Conservation (phyloP, 495 filamentous ascomycete genomes). For the Penicillium egyptiacum region DNA sequence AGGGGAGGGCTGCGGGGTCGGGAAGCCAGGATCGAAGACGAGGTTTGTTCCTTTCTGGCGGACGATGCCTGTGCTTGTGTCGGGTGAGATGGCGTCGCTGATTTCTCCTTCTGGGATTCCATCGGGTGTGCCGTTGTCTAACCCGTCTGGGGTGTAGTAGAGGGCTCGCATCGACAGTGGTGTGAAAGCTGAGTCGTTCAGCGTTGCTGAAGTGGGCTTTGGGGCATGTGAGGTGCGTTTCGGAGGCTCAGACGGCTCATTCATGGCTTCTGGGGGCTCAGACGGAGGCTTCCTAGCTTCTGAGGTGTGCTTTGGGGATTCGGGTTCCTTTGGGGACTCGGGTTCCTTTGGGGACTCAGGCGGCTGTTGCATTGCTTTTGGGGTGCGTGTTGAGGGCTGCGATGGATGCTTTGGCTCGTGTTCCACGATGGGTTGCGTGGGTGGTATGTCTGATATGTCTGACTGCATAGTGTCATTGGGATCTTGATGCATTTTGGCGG, state of each 20-base stretch:
- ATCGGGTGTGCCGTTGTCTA: conserved; percentile 8
- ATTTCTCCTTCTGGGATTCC: conserved; percentile 8
- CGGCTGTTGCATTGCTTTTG: background rate
- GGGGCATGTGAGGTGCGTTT: conserved; percentile 5
- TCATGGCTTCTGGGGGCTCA: background rate
- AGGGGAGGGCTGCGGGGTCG: conserved; percentile 39
- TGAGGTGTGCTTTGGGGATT: background rate
- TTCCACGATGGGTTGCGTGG: conserved; percentile 6
- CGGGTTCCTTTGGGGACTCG: background rate
- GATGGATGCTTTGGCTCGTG: background rate
- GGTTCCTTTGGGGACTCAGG: background rate
- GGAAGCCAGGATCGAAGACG: conserved; percentile 37
- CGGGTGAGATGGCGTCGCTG: background rate
- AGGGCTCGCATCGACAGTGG: conserved; percentile 43
- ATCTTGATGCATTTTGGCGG: background rate
- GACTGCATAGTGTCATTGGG: conserved; percentile 5
- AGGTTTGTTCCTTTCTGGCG: conserved; percentile 27
- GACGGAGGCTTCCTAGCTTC: background rate
- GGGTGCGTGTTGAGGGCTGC: background rate
- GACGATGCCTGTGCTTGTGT: conserved; percentile 10
- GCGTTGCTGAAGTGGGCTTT: conserved; percentile 32
- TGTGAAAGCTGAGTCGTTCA: conserved; percentile 36
- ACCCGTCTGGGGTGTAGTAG: conserved; percentile 33
- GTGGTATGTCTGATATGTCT: conserved; percentile 10
- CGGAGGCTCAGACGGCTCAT: background rate